These are phyloP conservation scores for Hanseniaspora hatyaiensis DNA, from an alignment of 805 yeast genomes.

Conservation along the genomic window DNA sequence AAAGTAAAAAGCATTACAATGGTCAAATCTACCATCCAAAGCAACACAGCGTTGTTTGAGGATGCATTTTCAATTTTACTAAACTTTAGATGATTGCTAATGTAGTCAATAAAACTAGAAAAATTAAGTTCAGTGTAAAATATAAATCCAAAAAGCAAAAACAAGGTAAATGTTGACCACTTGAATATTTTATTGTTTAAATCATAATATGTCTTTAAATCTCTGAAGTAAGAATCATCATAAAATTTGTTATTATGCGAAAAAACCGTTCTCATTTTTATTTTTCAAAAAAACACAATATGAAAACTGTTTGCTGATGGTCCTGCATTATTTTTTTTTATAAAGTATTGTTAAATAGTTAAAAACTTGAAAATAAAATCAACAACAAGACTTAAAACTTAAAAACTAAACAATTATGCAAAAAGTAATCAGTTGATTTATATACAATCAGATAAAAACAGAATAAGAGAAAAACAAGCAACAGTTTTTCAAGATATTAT, in stretches of 20 bases:
- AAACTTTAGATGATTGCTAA: not conserved
- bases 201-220: slow-evolving; percentile 13
- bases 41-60: not conserved
- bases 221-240: slow-evolving; percentile 6
- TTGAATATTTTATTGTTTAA: slow-evolving; percentile 7
- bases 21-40: slow-evolving; percentile 8
- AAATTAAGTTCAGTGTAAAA: not conserved
- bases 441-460: not conserved
- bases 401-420: not conserved
- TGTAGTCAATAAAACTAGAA: not conserved
- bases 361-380: too few relatives aligned
- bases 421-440: not conserved
- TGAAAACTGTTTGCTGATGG: not conserved
- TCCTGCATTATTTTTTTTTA: too few relatives aligned
- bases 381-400: too few relatives aligned
- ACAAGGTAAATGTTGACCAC: slow-evolving; percentile 10
- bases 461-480: not conserved
- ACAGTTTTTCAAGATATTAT: too few relatives aligned
- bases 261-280: not conserved
- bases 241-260: slow-evolving; percentile 7
- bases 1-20: slow-evolving; percentile 6
- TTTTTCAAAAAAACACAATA: not conserved
- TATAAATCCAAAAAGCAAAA: not conserved
- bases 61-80: too few relatives aligned
- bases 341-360: too few relatives aligned